These are phyloP conservation scores for Sphagnum magellanicum DNA, from an alignment of 228 moss, liverwort and hornwort genomes.

Conservation along the genomic window DNA sequence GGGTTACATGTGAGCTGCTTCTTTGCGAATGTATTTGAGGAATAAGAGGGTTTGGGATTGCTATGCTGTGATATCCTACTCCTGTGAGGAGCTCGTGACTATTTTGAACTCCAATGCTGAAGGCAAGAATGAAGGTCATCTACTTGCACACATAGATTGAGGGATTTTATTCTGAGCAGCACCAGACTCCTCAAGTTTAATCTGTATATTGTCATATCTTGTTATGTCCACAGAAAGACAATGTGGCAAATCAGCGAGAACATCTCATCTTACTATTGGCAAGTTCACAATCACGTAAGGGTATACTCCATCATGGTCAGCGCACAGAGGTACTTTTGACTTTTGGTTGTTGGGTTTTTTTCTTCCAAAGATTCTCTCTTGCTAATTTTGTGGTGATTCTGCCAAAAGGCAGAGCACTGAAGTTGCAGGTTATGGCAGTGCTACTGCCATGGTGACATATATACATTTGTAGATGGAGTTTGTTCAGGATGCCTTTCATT, in stretches of 20 bases:
- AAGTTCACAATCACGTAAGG: slow-evolving; percentile 70
- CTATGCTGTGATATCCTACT: not conserved
- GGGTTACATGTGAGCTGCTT: not conserved
- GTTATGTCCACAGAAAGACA: slow-evolving; percentile 45
- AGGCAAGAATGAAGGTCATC: not conserved
- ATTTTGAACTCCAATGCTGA: not conserved
- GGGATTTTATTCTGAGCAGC: not conserved
- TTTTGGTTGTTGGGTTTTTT: not conserved
- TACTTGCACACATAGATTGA: not conserved
- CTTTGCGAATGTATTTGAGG: not conserved
- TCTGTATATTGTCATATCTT: not conserved
- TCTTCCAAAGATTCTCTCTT: not conserved
- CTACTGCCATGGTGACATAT: not conserved
- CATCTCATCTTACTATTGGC: slow-evolving; percentile 81
- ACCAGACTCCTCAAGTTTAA: not conserved
- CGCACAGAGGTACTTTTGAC: slow-evolving; percentile 23
- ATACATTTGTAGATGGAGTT: not conserved
- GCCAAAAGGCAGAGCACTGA: too few relatives aligned
- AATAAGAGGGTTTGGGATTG: not conserved
- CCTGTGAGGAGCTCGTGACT: not conserved
- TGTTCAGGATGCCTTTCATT: not conserved
- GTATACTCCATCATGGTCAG: slow-evolving; percentile 44
- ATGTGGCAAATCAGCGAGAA: slow-evolving; percentile 93
- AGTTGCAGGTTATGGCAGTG: too few relatives aligned
- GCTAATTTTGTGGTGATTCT: not conserved